Evolutionary conservation across 2,329 filamentous ascomycete species (phyloP).

Genomic region (Blastomyces gilchristii): DNA sequence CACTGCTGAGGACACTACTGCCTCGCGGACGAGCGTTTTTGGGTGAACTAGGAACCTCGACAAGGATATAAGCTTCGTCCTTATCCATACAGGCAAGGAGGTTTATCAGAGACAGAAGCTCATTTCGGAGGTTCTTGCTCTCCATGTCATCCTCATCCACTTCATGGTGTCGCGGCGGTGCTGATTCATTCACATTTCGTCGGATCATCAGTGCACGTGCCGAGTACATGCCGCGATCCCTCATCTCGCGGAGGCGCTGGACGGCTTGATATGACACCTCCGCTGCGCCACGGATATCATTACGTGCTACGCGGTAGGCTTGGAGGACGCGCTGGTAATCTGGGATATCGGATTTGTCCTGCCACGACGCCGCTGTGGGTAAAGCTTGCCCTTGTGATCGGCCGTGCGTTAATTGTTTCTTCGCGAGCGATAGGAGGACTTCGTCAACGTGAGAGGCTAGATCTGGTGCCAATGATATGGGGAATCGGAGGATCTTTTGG

Average conservation of each 20-base stretch:
- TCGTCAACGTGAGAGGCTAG: conserved; percentile 70
- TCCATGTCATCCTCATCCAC: conserved; percentile 36
- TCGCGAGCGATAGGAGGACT: conserved; percentile 62
- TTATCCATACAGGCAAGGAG: conserved; percentile 74
- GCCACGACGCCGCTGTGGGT: conserved; percentile 1
- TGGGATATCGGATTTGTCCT: conserved; percentile 32
- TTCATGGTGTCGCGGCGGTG: conserved; percentile 17
- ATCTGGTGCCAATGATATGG: conserved; percentile 53
- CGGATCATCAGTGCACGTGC: conserved; percentile 28
- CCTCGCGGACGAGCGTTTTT: neutral
- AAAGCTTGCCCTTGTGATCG: conserved; percentile 1
- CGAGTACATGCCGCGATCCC: conserved; percentile 19
- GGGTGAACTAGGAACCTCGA: conserved; percentile 28
- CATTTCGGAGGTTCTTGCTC: conserved; percentile 49
- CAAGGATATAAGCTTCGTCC: conserved; percentile 64
- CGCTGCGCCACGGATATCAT: conserved; percentile 73
- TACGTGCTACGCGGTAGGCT: conserved; percentile 73
- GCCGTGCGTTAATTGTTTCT: conserved; percentile 52
- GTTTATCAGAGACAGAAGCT: conserved; percentile 88
- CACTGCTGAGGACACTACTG: conserved; percentile 2
- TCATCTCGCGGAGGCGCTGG: conserved; percentile 38
- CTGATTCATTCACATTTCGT: conserved; percentile 28
- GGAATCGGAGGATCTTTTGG: conserved; percentile 58
- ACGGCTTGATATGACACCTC: conserved; percentile 48
- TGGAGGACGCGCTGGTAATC: conserved; percentile 87